These are phyloP conservation scores for Cocos nucifera DNA, from an alignment of 176 grass and related monocot species.

Conservation along the genomic window DNA sequence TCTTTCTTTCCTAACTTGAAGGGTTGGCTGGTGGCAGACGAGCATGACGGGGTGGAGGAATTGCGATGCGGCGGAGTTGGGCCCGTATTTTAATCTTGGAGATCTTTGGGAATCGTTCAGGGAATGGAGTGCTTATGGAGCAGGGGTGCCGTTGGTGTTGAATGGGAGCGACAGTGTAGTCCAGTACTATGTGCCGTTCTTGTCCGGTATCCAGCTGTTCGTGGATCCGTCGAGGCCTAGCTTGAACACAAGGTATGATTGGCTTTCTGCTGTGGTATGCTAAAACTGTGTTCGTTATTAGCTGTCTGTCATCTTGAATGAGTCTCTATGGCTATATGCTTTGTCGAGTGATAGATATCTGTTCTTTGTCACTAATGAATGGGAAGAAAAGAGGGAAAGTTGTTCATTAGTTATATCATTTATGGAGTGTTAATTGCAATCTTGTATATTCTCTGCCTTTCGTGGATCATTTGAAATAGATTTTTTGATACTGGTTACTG, in stretches of 20 bases:
- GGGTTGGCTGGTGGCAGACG: slow-evolving; percentile 10
- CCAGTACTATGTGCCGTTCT: slow-evolving; percentile 75
- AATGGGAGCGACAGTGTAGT: slow-evolving; percentile 52
- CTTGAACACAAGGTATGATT: slow-evolving; percentile 22
- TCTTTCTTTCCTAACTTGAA: not conserved
- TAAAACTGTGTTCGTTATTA: no score
- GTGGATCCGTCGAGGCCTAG: slow-evolving; percentile 21
- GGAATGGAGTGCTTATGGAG: slow-evolving; percentile 83
- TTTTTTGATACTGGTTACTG: no score
- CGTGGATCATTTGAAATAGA: no score
- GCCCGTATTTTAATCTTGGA: slow-evolving; percentile 42
- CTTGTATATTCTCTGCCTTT: no score
- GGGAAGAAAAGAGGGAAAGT: no score
- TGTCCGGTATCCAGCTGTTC: slow-evolving; percentile 74
- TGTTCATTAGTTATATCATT: no score
- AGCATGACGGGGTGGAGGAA: slow-evolving; percentile 16
- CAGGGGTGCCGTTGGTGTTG: slow-evolving; percentile 55
- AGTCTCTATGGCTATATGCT: no score
- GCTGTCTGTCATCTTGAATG: no score
- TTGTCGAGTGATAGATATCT: no score
- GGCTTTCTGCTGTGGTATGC: not conserved
- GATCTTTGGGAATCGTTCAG: slow-evolving; percentile 80
- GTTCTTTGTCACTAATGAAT: no score
- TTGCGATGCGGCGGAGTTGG: not conserved
- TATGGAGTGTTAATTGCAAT: no score